A percentile compares a stretch with the other conserved stretches of the same genome.
Conservation (phyloP, 306 rosid genomes). For the Dalbergia oliveri region DNA sequence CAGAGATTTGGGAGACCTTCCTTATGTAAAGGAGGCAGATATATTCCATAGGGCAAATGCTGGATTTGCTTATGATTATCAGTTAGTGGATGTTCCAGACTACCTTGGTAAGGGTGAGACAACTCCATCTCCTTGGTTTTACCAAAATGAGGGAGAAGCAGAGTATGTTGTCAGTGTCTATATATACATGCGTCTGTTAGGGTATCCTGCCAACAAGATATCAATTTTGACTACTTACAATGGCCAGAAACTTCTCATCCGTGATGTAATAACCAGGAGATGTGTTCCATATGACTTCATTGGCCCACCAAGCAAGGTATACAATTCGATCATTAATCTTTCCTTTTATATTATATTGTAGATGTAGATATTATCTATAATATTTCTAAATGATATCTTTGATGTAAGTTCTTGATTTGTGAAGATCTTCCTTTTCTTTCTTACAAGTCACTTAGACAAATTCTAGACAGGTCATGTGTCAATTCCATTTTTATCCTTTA, state of each 20-base stretch:
- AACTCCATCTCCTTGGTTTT: conserved; percentile 99
- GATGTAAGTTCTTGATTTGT: conserved; percentile 13
- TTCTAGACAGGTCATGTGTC: background rate
- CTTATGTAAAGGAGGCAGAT: conserved; percentile 72
- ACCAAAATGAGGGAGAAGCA: conserved; percentile 98
- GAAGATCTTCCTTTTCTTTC: background rate
- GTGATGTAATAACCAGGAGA: conserved; percentile 90
- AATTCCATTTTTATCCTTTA: background rate
- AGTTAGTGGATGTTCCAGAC: conserved; percentile 93
- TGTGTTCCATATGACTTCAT: conserved; percentile 92
- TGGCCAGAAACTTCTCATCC: conserved; percentile 98
- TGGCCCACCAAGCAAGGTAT: conserved; percentile 96
- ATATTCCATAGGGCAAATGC: conserved; percentile 83
- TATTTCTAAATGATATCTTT: conserved; percentile 32
- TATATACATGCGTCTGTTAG: conserved; percentile 91
- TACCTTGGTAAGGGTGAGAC: conserved; percentile 91
- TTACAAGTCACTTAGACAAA: background rate
- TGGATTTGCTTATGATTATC: conserved; percentile 96
- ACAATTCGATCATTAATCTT: background rate
- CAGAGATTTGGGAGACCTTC: conserved; percentile 96
- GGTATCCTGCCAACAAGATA: conserved; percentile 95
- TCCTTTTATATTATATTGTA: conserved; percentile 29
- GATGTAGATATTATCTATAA: background rate
- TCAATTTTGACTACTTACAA: conserved; percentile 98
- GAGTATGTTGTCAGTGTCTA: conserved; percentile 95